These are phyloP conservation scores for Citrus unshiu DNA, from an alignment of 345 rosid genomes.

Conservation along the genomic window DNA sequence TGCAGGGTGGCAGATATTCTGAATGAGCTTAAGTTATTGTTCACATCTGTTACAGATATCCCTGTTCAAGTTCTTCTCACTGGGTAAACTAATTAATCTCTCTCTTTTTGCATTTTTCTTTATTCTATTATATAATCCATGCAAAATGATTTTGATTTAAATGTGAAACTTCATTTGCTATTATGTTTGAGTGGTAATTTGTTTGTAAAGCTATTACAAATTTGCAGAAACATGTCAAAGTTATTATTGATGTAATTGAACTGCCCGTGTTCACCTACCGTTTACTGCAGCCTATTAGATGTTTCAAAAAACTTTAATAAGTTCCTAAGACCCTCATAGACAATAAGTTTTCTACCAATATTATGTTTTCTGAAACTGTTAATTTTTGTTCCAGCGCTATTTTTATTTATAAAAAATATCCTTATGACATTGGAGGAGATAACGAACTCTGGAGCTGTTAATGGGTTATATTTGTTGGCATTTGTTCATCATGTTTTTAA, in stretches of 20 bases:
- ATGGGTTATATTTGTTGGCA: not conserved
- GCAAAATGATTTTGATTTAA: not conserved
- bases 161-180: not conserved
- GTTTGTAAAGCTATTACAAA: not conserved
- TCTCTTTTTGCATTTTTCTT: not conserved
- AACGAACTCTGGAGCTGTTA: not conserved
- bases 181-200: not conserved
- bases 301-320: not conserved
- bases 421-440: not conserved
- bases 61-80: conserved; percentile 74
- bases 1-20: conserved; percentile 66
- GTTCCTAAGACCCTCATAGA: not conserved
- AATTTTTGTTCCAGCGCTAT: not conserved
- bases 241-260: not conserved
- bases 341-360: not conserved
- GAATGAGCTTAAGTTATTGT: conserved; percentile 49
- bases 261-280: not conserved
- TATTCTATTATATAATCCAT: not conserved
- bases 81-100: conserved; percentile 40
- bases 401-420: not conserved
- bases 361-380: not conserved
- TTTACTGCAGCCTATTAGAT: not conserved
- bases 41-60: conserved; percentile 43
- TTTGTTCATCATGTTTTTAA: not conserved
- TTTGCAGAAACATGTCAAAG: not conserved